These are phyloP conservation scores for Xylaria scruposa DNA, from an alignment of 495 filamentous ascomycete species.

Conservation along the genomic window DNA sequence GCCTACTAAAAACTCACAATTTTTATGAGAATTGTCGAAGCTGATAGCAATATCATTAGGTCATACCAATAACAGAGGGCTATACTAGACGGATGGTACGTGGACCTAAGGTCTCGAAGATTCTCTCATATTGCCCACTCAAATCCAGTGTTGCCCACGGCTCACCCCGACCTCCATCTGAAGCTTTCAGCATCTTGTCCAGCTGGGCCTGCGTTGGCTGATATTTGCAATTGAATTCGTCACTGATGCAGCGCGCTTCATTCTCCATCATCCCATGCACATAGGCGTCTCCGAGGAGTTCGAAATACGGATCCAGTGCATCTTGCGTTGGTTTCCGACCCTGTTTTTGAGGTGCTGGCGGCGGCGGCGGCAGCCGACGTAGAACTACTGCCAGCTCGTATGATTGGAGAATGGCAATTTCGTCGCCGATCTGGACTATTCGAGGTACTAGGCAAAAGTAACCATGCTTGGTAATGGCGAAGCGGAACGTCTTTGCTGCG, in stretches of 20 bases:
- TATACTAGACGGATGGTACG: conserved; percentile 14
- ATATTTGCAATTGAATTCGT: conserved; percentile 27
- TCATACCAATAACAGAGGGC: background rate
- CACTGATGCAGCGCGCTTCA: conserved; percentile 34
- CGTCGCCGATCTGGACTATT: conserved; percentile 29
- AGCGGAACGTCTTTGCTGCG: conserved; percentile 23
- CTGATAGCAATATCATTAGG: background rate
- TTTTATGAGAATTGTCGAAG: background rate
- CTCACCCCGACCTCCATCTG: conserved; percentile 27
- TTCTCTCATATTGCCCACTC: conserved; percentile 27
- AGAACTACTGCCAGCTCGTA: conserved; percentile 27
- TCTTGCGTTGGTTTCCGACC: background rate
- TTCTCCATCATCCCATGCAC: conserved; percentile 41
- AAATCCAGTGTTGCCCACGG: conserved; percentile 29
- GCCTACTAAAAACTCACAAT: background rate
- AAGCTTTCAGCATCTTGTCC: conserved; percentile 21
- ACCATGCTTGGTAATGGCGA: conserved; percentile 33
- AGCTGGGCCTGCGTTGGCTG: conserved; percentile 27
- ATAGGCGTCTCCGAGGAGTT: conserved; percentile 35
- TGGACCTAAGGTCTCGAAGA: conserved; percentile 28
- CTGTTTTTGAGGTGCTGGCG: background rate
- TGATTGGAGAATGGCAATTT: conserved; percentile 28
- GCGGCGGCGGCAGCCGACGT: conserved; percentile 25
- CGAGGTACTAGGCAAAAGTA: conserved; percentile 35
- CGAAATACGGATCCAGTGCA: conserved; percentile 21